Evolutionary conservation across 2,329 filamentous ascomycete species (phyloP).

Genomic region (Laburnicola sp.): DNA sequence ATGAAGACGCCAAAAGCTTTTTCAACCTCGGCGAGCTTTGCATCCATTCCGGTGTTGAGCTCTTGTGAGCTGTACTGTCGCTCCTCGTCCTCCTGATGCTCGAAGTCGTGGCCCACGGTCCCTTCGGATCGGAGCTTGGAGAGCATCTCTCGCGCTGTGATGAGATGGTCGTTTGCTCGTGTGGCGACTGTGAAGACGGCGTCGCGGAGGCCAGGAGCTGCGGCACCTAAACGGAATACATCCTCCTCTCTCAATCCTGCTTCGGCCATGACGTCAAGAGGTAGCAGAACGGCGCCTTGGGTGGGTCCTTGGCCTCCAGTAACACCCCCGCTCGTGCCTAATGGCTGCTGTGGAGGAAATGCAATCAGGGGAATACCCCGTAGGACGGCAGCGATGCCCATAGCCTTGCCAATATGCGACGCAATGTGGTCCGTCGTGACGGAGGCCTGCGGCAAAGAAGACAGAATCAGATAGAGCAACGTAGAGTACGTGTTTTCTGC

Average conservation of each 20-base stretch:
- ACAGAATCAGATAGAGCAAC: slow-evolving; percentile 83
- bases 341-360: slow-evolving; percentile 66
- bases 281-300: slow-evolving; percentile 74
- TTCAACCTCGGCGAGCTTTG: slow-evolving; percentile 58
- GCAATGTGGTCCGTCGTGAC: slow-evolving; percentile 89
- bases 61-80: slow-evolving; percentile 54
- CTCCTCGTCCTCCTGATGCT: slow-evolving; percentile 79
- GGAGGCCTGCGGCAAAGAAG: slow-evolving; percentile 75
- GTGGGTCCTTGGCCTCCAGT: slow-evolving; percentile 47
- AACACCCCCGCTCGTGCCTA: slow-evolving; percentile 48
- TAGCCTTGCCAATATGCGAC: slow-evolving; percentile 92
- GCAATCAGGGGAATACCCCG: slow-evolving; percentile 87
- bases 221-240: slow-evolving; percentile 76
- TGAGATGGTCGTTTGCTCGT: slow-evolving; percentile 90
- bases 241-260: slow-evolving; percentile 83
- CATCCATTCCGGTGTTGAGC: slow-evolving; percentile 40
- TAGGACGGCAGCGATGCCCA: slow-evolving; percentile 83
- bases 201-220: slow-evolving; percentile 81
- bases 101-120: slow-evolving; percentile 81
- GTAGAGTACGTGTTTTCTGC: slow-evolving; percentile 95
- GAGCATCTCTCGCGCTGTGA: slow-evolving; percentile 91
- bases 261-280: slow-evolving; percentile 87
- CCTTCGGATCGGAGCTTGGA: slow-evolving; percentile 74
- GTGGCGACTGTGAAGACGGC: slow-evolving; percentile 92
- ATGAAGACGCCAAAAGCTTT: slow-evolving; percentile 78